These are phyloP conservation scores for Nicotiana tabacum DNA, from an alignment of 257 asterid genomes.

Conservation along the genomic window DNA sequence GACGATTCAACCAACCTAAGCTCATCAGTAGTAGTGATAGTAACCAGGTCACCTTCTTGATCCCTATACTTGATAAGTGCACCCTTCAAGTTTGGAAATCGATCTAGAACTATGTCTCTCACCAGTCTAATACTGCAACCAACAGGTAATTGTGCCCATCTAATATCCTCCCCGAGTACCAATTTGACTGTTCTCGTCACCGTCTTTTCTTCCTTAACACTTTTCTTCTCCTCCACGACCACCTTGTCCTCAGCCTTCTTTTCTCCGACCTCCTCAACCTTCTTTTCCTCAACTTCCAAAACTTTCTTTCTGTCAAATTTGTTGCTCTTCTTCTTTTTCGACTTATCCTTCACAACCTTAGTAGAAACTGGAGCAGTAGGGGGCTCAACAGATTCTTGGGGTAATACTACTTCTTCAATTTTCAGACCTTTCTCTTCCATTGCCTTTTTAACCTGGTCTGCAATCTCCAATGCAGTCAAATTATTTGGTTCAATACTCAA, in stretches of 20 bases:
- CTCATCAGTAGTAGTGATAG: conserved; percentile 84
- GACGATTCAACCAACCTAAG: conserved; percentile 77
- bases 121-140: conserved; percentile 58
- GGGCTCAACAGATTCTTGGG: conserved; percentile 39
- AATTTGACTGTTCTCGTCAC: conserved; percentile 60
- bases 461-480: conserved; percentile 67
- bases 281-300: conserved; percentile 38
- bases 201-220: conserved; percentile 64
- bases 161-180: conserved; percentile 77
- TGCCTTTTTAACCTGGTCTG: conserved; percentile 41
- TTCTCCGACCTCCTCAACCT: conserved; percentile 40
- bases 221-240: conserved; percentile 59
- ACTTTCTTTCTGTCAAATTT: conserved; percentile 25
- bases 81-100: conserved; percentile 70
- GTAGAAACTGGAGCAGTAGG: conserved; percentile 19
- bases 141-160: conserved; percentile 77
- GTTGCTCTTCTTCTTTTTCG: conserved; percentile 52
- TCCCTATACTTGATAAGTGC: conserved; percentile 84
- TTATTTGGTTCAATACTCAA: conserved; percentile 77
- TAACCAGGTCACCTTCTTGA: conserved; percentile 87
- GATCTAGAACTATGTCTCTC: conserved; percentile 66
- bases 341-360: conserved; percentile 43
- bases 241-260: conserved; percentile 60
- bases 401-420: conserved; percentile 39
- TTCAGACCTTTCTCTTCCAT: conserved; percentile 47